A percentile compares a stretch with the other conserved stretches of the same genome.
These are phyloP conservation scores for Arthroderma sp. DNA, from an alignment of 2,329 filamentous ascomycete genomes.

Conservation along the genomic window DNA sequence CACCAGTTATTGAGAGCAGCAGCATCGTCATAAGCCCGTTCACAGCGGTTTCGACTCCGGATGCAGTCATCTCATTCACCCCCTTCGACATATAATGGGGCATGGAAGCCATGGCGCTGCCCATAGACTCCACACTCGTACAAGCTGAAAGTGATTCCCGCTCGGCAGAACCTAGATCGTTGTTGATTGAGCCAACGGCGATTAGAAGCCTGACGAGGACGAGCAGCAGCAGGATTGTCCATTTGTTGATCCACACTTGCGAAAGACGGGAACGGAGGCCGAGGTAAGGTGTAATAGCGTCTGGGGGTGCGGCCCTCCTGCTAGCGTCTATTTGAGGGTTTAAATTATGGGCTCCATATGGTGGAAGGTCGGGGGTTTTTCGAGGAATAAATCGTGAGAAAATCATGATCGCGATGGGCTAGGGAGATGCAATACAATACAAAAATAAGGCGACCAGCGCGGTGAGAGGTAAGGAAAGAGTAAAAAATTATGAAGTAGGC, in stretches of 20 bases:
- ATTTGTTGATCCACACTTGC: slow-evolving; percentile 94
- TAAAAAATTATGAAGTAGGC: too few species aligned
- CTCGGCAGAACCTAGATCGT: slow-evolving; percentile 63
- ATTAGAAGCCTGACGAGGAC: slow-evolving; percentile 72
- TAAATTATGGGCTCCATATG: slow-evolving; percentile 29
- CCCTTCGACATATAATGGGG: slow-evolving; percentile 84
- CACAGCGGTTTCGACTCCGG: slow-evolving; percentile 67
- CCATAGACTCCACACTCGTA: slow-evolving; percentile 80
- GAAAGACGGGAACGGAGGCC: slow-evolving; percentile 79
- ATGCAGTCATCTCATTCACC: slow-evolving; percentile 73
- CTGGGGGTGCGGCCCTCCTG: slow-evolving; percentile 40
- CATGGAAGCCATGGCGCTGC: slow-evolving; percentile 95
- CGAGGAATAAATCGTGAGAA: slow-evolving; percentile 18
- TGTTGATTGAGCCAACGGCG: slow-evolving; percentile 57
- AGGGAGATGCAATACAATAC: background rate
- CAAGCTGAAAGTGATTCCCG: slow-evolving; percentile 76
- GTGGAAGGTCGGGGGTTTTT: slow-evolving; percentile 17
- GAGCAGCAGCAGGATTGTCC: slow-evolving; percentile 80
- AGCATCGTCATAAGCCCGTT: slow-evolving; percentile 68
- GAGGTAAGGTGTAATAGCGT: slow-evolving; percentile 76
- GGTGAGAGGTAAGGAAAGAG: too few species aligned
- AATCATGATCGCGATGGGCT: slow-evolving; percentile 15
- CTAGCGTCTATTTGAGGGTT: slow-evolving; percentile 32
- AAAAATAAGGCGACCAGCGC: slow-evolving; percentile 3
- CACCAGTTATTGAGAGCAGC: slow-evolving; percentile 62